Conservation (phyloP, 306 rosid species). For the Morella rubra region DNA sequence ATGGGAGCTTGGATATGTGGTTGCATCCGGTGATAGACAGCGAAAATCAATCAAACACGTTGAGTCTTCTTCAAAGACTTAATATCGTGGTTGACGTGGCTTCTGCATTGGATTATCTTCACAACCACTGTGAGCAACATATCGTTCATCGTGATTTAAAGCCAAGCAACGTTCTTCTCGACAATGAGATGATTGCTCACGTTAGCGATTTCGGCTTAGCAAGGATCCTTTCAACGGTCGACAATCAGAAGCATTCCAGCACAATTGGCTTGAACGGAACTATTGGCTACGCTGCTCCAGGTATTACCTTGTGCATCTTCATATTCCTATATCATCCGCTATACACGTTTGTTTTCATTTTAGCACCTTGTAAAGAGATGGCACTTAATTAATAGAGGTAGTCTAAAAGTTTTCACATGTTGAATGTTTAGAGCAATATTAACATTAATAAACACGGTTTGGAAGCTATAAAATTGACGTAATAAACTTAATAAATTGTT, state of each 20-base stretch:
- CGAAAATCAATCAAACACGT: background rate
- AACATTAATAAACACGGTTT: too few relatives aligned
- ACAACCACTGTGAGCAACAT: slow-evolving; percentile 4
- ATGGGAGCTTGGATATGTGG: slow-evolving; percentile 39
- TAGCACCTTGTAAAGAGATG: too few relatives aligned
- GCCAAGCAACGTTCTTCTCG: slow-evolving; percentile 19
- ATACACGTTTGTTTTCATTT: too few relatives aligned
- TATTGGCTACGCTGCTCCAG: slow-evolving; percentile 27
- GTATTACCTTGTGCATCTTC: background rate
- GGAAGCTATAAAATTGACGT: too few relatives aligned
- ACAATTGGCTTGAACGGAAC: slow-evolving; percentile 25
- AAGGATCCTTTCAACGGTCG: slow-evolving; percentile 12
- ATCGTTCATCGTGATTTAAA: slow-evolving; percentile 24
- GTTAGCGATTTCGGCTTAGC: slow-evolving; percentile 38
- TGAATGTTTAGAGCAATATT: too few relatives aligned
- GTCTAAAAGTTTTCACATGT: too few relatives aligned
- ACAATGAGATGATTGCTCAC: too few relatives aligned
- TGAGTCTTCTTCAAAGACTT: slow-evolving; percentile 24
- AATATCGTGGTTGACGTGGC: slow-evolving; percentile 28
- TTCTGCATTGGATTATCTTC: slow-evolving; percentile 24
- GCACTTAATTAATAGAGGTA: too few relatives aligned
- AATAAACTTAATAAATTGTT: too few relatives aligned
- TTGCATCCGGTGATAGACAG: background rate
- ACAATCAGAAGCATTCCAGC: slow-evolving; percentile 8
- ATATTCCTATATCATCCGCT: too few relatives aligned